Percentiles rank a stretch among this genome's conserved stretches.
Evolutionary conservation across 1,284 basidiomycete genomes (phyloP).

Genomic region (Trametes hirsuta): DNA sequence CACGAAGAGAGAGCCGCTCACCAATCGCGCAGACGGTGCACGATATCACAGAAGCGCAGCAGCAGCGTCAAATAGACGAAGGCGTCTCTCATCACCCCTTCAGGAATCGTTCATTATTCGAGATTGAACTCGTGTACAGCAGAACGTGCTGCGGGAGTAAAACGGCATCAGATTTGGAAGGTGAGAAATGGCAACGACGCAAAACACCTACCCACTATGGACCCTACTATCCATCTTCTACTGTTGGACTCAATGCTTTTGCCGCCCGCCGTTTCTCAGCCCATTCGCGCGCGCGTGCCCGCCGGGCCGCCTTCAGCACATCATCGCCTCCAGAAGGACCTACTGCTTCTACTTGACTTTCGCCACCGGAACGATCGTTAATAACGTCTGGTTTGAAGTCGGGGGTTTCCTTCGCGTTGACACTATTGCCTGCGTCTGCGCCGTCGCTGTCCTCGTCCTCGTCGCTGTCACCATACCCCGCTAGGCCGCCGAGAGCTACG

Average conservation of each 20-base stretch:
- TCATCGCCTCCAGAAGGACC: conserved; percentile 29
- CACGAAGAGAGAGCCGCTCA: too few species aligned
- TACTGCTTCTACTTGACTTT: neutral
- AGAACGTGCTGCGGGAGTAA: too few species aligned
- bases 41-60: too few species aligned
- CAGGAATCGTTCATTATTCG: too few species aligned
- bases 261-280: conserved; percentile 45
- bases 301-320: conserved; percentile 49
- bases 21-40: too few species aligned
- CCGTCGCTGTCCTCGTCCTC: conserved; percentile 25
- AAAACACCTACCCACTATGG: too few species aligned
- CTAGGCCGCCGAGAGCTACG: conserved; percentile 48
- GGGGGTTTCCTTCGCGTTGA: conserved; percentile 9
- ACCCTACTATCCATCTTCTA: too few species aligned
- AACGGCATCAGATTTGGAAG: too few species aligned
- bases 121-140: too few species aligned
- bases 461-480: conserved; percentile 64
- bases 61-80: too few species aligned
- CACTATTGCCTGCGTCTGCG: neutral
- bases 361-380: neutral
- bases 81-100: too few species aligned
- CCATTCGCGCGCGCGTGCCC: conserved; percentile 60
- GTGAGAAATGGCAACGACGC: too few species aligned
- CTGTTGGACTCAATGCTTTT: neutral
- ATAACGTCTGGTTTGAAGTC: neutral